Conservation (phyloP, 2,329 filamentous ascomycete species). For the Diaporthe ampelina region DNA sequence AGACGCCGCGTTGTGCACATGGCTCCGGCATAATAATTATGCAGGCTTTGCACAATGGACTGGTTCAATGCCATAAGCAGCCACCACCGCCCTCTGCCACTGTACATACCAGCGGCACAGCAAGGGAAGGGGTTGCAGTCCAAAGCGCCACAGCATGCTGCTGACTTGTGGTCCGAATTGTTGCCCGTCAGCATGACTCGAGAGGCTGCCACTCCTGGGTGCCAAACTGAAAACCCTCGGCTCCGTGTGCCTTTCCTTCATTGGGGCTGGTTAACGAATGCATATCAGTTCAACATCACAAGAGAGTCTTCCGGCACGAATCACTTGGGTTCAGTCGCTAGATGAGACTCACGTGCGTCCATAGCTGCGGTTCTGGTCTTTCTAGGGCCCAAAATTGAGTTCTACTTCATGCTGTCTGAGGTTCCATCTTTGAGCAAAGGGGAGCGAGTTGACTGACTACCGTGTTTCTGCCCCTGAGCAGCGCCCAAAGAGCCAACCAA, state of each 20-base stretch:
- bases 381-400: neutral
- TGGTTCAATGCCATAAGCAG: conserved; percentile 1
- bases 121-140: neutral
- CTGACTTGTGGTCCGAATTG: neutral
- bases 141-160: neutral
- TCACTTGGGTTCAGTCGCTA: no score
- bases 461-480: conserved; percentile 2
- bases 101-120: neutral
- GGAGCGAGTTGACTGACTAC: neutral
- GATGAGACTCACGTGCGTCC: neutral
- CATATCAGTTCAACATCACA: neutral
- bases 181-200: conserved; percentile 13
- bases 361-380: neutral
- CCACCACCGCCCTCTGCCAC: neutral
- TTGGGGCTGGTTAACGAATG: neutral
- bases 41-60: conserved; percentile 5
- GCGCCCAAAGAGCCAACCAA: neutral
- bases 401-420: neutral
- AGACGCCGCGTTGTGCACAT: neutral
- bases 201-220: neutral
- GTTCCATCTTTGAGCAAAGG: neutral
- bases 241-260: no score
- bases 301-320: neutral
- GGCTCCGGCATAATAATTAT: neutral
- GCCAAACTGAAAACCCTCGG: neutral